A percentile compares a stretch with the other conserved stretches of the same genome.
phyloP scores from a whole-genome alignment of 2,329 filamentous ascomycete species.

The Verticillium klebahnii region DNA sequence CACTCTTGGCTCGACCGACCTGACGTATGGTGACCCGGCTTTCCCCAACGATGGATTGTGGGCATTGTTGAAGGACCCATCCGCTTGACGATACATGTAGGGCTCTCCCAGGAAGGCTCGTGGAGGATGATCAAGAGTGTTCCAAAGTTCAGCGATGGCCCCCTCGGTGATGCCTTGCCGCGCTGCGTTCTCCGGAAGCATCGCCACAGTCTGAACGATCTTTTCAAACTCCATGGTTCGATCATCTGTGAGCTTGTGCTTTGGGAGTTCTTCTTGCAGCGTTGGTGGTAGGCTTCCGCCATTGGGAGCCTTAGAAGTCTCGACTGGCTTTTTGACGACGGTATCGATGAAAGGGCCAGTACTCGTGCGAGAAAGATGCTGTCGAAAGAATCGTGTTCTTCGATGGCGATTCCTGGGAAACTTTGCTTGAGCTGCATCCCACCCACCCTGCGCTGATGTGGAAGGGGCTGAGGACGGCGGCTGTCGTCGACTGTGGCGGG shows the following conservation, averaged over 20 bases:
- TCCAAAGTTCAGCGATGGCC: conserved; percentile 14
- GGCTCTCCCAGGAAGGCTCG: conserved; percentile 11
- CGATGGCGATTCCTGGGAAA: too few species aligned
- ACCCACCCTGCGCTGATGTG: too few species aligned
- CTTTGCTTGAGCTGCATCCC: too few species aligned
- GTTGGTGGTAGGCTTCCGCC: background rate
- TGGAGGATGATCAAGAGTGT: conserved; percentile 14
- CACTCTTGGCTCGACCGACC: conserved; percentile 7
- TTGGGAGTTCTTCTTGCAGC: background rate
- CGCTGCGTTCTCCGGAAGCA: background rate
- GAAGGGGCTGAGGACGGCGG: too few species aligned
- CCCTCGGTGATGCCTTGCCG: background rate
- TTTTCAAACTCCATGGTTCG: background rate
- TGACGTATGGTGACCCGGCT: conserved; percentile 12
- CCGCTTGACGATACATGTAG: conserved; percentile 14
- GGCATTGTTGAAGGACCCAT: conserved; percentile 15
- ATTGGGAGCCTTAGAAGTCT: background rate
- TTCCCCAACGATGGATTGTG: conserved; percentile 11
- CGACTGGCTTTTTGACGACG: background rate
- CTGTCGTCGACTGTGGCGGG: conserved; percentile 1
- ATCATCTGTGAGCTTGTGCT: background rate
- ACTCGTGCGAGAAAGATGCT: too few species aligned
- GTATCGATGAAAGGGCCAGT: background rate
- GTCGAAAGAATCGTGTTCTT: too few species aligned
- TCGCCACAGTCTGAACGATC: background rate